Evolutionary conservation across 257 asterid species (phyloP), one percentile per base, ranked within the genome.

Genomic region (Jasminum sambac): DNA sequence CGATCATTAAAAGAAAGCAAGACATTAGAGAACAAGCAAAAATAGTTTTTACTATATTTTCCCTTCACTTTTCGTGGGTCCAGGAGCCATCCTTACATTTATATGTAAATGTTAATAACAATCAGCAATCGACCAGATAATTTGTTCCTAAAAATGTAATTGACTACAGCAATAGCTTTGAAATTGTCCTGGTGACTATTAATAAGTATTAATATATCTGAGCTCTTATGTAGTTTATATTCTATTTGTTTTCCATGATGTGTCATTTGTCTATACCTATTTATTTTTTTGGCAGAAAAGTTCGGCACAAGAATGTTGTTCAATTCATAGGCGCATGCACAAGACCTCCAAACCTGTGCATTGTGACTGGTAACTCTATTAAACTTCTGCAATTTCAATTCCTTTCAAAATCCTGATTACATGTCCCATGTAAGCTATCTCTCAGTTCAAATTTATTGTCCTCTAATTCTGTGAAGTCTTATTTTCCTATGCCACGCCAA

Each of bases 301-400:
- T 95, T 74, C 91, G 98, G 5, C 99, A 95, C 85, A 95, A 89
- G 62, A 91, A 95, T 58, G 99, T 95, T 46, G 99, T 95, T 71
- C 99, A 95, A 77, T 95, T 95, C 80, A 87, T 95, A 44, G 99
- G 98, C 42, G 99, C 99, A 30, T 95, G 98, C 82, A 95, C 99
- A 42, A 86, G 80, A 74, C 98, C 96, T 77, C 95, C 97, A 25
- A 88, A 88, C 74, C 77, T 95, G 88, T 95, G 98, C 79, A 95
- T 95, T 67, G 98, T 91, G 66, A 95, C 99, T 77, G 99, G 99
- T 95, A 77, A 70, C 36, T 9, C 5, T 26, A 55, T 24, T 64
- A 34, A 17, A 55, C 12, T 9, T 46, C 61, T 8, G 61, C 23
- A 55, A 55, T 55, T 21, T 55, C 23, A 14, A 26, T 23, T 55